A percentile compares a stretch with the other conserved stretches of the same genome.
phyloP scores from a whole-genome alignment of 306 rosid species.

The Abrus precatorius region DNA sequence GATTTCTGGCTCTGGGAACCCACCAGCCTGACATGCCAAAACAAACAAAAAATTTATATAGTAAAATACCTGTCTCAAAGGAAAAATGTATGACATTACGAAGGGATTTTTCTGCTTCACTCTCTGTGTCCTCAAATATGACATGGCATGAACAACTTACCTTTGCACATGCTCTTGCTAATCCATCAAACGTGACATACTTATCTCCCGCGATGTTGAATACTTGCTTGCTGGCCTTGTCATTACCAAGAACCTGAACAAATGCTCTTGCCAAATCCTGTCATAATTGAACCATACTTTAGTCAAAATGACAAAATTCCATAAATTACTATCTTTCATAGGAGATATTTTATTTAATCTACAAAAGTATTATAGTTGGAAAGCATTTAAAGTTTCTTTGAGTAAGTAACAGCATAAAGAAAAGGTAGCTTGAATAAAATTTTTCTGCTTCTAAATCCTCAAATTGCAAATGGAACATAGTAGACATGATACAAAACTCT shows the following conservation, averaged over 20 bases:
- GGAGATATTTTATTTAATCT: background rate
- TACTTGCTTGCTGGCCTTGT: constrained; percentile 87
- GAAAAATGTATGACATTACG: constrained; percentile 2
- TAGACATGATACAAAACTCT: constrained; percentile 4
- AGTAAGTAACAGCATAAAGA: background rate
- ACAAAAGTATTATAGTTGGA: background rate
- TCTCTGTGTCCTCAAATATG: background rate
- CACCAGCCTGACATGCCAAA: constrained; percentile 70
- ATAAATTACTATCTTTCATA: background rate
- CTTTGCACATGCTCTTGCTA: constrained; percentile 98
- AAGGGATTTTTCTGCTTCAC: background rate
- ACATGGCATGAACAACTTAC: constrained; percentile 47
- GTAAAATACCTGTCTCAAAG: background rate
- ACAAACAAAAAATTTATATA: background rate
- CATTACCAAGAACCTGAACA: constrained; percentile 84
- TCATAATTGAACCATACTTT: constrained; percentile 42
- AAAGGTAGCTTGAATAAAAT: constrained; percentile 15
- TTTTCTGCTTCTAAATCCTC: background rate
- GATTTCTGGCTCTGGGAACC: constrained; percentile 96
- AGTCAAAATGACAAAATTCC: constrained; percentile 29
- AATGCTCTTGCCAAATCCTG: constrained; percentile 94
- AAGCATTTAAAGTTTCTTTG: constrained; percentile 1
- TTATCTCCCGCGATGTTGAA: constrained; percentile 96
- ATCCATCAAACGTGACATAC: constrained; percentile 91
- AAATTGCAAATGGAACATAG: background rate